Evolutionary conservation across 192 early-diverging fungal genomes (phyloP), one percentile per base, ranked within the genome.

Genomic region (Dissophora ornata): DNA sequence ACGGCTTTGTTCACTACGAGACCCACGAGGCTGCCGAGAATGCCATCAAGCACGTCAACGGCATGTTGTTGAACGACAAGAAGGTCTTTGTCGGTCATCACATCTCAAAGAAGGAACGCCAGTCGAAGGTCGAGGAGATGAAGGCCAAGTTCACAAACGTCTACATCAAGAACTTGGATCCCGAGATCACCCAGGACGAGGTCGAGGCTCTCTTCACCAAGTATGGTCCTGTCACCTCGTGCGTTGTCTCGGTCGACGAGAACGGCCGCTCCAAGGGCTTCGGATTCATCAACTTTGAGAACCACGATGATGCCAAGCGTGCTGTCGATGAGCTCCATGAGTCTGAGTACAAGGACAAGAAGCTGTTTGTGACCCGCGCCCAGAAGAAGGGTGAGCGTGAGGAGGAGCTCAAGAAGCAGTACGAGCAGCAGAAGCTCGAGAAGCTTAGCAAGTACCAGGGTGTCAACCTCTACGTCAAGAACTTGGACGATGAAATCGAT

Each of bases 1-100:
- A 95, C 81, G 97, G 97, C 21, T 99, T 95, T 60, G 97, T 99
- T 42, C 96, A 99, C 86, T 99, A 96, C 81, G 96, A 99, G 83
- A 94, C 91, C 28, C 79, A 85, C 42, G 95, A 97, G 75, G 88
- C 93, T 34, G 97, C 97, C 52, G 91, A 96, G 53, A 85, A 81
- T 55, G 97, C 97, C 47, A 99, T 99, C 83, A 91, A 94, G 82
- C 89, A 92, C 78, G 97, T 99, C 80, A 95, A 99, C 71, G 97
- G 97, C 41, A 99, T 99, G 97, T 83, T 99, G 42, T 85, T 99
- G 82, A 97, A 98, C 86, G 96, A 99, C 86, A 93, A 90, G 79
- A 94, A 95, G 85, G 97, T 99, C 73, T 69, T 83, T 65, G 97
- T 97, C 51, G 96, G 96, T 25, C 89, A 87, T 77, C 96, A 99